Conservation (phyloP, 2,329 filamentous ascomycete species). For the Drechslerella dactyloides region DNA sequence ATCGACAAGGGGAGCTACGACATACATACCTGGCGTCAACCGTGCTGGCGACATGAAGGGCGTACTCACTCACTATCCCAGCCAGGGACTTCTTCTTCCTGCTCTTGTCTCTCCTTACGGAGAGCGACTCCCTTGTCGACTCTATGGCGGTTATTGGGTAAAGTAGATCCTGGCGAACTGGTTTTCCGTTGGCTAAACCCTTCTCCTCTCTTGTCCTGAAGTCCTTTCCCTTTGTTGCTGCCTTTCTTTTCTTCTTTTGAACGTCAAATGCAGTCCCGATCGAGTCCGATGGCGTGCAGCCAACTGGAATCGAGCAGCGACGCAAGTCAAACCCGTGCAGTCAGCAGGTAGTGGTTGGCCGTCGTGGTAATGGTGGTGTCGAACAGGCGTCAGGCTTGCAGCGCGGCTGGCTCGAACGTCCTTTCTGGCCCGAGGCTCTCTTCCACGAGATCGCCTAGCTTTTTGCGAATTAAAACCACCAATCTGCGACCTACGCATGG, state of each 20-base stretch:
- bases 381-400: conserved; percentile 43
- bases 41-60: conserved; percentile 51
- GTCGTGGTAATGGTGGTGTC: conserved; percentile 18
- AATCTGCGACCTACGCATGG: conserved; percentile 22
- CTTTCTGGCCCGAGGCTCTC: conserved; percentile 23
- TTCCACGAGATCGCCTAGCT: conserved; percentile 46
- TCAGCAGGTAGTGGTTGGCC: conserved; percentile 26
- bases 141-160: conserved; percentile 45
- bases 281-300: conserved; percentile 13
- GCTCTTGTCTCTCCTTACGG: conserved; percentile 51
- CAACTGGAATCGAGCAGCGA: conserved; percentile 26
- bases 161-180: conserved; percentile 38
- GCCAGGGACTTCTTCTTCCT: conserved; percentile 50
- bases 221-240: background rate
- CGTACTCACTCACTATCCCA: conserved; percentile 50
- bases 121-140: conserved; percentile 50
- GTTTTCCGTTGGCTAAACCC: conserved; percentile 30
- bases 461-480: conserved; percentile 21
- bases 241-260: conserved; percentile 6
- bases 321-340: conserved; percentile 39
- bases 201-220: background rate
- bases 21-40: conserved; percentile 51
- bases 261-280: conserved; percentile 21
- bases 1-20: conserved; percentile 31
- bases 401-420: conserved; percentile 36